A percentile compares a stretch with the other conserved stretches of the same genome.
Conservation (phyloP, 2,329 filamentous ascomycete genomes). For the Pseudonectria foliicola region DNA sequence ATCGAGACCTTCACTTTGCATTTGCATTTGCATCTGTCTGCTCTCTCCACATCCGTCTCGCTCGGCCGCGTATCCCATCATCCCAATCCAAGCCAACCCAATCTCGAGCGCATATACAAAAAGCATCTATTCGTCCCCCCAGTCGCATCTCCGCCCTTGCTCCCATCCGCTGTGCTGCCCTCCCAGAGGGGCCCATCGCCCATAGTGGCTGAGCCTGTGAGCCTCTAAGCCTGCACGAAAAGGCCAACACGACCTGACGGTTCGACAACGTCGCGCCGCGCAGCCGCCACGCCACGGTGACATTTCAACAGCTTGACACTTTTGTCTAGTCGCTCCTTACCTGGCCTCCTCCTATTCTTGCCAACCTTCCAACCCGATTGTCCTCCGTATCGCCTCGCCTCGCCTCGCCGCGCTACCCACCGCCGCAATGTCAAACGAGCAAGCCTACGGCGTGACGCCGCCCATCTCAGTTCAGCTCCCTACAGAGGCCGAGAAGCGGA, state of each 20-base stretch:
- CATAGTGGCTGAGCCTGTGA: slow-evolving; percentile 1
- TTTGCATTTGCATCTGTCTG: too few species aligned
- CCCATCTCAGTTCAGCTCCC: slow-evolving; percentile 75
- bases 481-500: slow-evolving; percentile 66
- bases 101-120: too few species aligned
- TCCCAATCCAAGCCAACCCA: too few species aligned
- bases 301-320: too few species aligned
- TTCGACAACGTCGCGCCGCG: too few species aligned
- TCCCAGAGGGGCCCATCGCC: slow-evolving; percentile 13
- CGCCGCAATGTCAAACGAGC: slow-evolving; percentile 30
- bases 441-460: slow-evolving; percentile 63
- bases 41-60: too few species aligned
- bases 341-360: too few species aligned
- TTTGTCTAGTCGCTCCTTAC: too few species aligned
- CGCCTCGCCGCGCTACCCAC: slow-evolving; percentile 1
- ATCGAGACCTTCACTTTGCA: too few species aligned
- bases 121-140: too few species aligned
- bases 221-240: background rate
- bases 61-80: too few species aligned
- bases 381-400: slow-evolving; percentile 4
- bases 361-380: background rate
- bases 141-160: slow-evolving; percentile 7
- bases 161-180: slow-evolving; percentile 13
- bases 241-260: background rate
- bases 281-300: too few species aligned